phyloP scores from a whole-genome alignment of 805 yeast species.

The Starmerella riodocensis region DNA sequence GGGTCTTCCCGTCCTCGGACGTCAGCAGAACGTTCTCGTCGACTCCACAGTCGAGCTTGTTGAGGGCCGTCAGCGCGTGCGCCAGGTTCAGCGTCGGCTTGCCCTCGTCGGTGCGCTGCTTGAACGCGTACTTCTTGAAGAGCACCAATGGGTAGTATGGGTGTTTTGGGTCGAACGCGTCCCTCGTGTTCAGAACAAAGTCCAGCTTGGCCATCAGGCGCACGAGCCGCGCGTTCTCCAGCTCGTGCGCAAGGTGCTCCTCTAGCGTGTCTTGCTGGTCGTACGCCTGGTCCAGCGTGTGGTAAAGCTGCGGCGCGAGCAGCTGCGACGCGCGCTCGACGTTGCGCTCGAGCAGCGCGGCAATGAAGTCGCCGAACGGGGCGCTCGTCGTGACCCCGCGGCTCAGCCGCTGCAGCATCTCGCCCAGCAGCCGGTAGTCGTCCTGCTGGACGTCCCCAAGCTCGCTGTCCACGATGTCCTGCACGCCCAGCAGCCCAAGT shows the following conservation, averaged over 20 bases:
- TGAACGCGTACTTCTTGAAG: constrained; percentile 76
- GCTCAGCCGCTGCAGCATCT: constrained; percentile 44
- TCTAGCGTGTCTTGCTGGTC: constrained; percentile 26
- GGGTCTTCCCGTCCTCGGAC: constrained; percentile 71
- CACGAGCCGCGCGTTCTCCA: constrained; percentile 80
- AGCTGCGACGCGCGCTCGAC: constrained; percentile 9
- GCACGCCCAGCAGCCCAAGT: constrained; percentile 55
- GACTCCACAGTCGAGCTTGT: constrained; percentile 84
- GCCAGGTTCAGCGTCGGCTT: constrained; percentile 68
- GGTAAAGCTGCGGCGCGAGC: constrained; percentile 22
- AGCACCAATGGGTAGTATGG: constrained; percentile 57
- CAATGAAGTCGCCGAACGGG: constrained; percentile 17
- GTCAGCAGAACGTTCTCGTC: constrained; percentile 72
- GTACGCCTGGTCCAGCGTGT: constrained; percentile 20
- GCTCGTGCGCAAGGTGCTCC: constrained; percentile 43
- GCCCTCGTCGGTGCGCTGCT: constrained; percentile 66
- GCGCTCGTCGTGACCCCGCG: constrained; percentile 15
- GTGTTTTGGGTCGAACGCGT: constrained; percentile 52
- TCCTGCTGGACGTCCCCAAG: constrained; percentile 32
- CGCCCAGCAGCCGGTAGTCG: constrained; percentile 52
- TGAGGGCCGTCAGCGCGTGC: constrained; percentile 63
- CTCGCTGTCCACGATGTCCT: constrained; percentile 43
- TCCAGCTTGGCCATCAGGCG: constrained; percentile 71
- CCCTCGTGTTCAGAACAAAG: constrained; percentile 64
- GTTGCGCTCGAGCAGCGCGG: constrained; percentile 19